Conservation (phyloP, 192 early-diverging fungal species). For the Chytriomyces sp. region DNA sequence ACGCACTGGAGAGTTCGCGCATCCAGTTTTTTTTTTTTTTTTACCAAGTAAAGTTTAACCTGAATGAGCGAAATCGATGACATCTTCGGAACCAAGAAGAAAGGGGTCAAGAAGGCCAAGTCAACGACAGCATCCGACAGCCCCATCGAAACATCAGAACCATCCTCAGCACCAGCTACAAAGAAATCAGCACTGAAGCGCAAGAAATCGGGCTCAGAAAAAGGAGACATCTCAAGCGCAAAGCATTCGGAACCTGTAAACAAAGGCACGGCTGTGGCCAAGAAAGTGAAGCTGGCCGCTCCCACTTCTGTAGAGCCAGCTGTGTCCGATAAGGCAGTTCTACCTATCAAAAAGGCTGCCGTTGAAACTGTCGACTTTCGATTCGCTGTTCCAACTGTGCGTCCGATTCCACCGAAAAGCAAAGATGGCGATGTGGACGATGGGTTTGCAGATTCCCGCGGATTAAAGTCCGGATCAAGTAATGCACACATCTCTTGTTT, state of each 20-base stretch:
- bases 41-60: neutral
- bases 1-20: too few species aligned
- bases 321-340: neutral
- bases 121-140: neutral
- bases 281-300: neutral
- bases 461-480: neutral
- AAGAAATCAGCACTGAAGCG: neutral
- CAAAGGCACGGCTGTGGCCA: neutral
- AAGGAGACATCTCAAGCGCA: neutral
- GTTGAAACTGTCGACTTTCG: constrained; percentile 24
- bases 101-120: neutral
- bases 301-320: neutral
- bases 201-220: neutral
- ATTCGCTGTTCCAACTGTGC: constrained; percentile 16
- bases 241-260: neutral
- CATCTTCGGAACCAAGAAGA: constrained; percentile 27
- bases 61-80: constrained; percentile 32
- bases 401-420: constrained; percentile 16
- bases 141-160: neutral
- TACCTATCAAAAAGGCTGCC: neutral
- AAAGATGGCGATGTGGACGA: constrained; percentile 12
- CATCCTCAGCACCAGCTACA: neutral
- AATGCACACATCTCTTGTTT: neutral
- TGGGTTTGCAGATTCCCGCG: constrained; percentile 13
- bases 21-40: neutral